phyloP scores from a whole-genome alignment of 2,329 filamentous ascomycete species.

The Exophiala dermatitidis region DNA sequence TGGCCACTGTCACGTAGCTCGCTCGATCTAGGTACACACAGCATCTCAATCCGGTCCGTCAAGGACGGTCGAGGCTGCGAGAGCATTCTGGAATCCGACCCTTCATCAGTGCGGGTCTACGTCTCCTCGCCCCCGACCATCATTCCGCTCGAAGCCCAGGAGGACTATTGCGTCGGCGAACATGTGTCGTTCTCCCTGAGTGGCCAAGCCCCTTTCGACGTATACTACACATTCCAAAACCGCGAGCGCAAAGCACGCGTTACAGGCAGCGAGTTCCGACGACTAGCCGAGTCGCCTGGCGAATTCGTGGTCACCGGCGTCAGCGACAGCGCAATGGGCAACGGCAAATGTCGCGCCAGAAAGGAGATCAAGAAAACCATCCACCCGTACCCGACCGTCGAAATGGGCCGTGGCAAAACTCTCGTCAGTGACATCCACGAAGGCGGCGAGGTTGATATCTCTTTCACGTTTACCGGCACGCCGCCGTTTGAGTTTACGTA shows the following conservation, averaged over 20 bases:
- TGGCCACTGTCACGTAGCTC: conserved; percentile 79
- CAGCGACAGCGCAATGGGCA: conserved; percentile 62
- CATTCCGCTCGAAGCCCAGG: conserved; percentile 72
- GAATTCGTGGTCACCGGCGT: conserved; percentile 81
- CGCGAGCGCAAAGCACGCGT: conserved; percentile 71
- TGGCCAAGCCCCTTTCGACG: conserved; percentile 84
- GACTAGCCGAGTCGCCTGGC: conserved; percentile 85
- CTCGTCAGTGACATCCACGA: conserved; percentile 90
- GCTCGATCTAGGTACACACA: conserved; percentile 80
- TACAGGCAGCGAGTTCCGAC: conserved; percentile 61
- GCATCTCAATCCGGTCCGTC: conserved; percentile 81
- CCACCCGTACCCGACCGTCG: conserved; percentile 85
- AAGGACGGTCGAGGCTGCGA: conserved; percentile 82
- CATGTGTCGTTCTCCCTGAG: conserved; percentile 86
- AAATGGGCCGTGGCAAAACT: conserved; percentile 75
- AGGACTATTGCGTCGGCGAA: conserved; percentile 92
- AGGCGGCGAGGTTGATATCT: conserved; percentile 84
- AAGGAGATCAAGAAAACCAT: conserved; percentile 75
- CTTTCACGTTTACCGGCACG: conserved; percentile 91
- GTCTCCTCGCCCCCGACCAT: conserved; percentile 91
- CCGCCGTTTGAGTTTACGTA: conserved; percentile 93
- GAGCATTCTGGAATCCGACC: conserved; percentile 62
- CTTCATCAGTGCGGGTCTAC: conserved; percentile 77
- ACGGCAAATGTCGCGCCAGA: conserved; percentile 68
- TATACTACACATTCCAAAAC: conserved; percentile 84